Evolutionary conservation across 306 rosid species (phyloP).

Genomic region (Vigna reflexopilosa): DNA sequence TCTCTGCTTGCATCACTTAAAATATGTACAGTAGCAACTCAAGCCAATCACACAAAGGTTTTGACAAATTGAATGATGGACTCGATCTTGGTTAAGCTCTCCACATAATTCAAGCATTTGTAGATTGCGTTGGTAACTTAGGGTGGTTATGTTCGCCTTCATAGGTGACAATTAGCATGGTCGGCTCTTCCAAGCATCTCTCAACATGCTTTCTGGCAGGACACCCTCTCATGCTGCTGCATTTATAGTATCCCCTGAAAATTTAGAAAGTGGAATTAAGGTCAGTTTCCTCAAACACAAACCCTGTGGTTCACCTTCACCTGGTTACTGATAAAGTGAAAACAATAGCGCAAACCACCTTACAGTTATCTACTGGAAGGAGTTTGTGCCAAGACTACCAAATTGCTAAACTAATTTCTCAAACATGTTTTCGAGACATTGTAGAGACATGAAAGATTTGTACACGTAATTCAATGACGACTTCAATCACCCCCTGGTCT

Average conservation of each 20-base stretch:
- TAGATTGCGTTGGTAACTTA: slow-evolving; percentile 73
- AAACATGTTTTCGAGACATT: slow-evolving; percentile 31
- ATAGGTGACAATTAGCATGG: slow-evolving; percentile 94
- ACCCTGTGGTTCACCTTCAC: slow-evolving; percentile 25
- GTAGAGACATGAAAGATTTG: slow-evolving; percentile 18
- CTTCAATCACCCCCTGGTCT: not conserved
- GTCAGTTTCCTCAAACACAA: slow-evolving; percentile 38
- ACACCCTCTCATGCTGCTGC: slow-evolving; percentile 99
- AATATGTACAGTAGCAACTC: slow-evolving; percentile 77
- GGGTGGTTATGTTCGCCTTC: slow-evolving; percentile 99
- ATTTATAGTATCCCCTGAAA: slow-evolving; percentile 96
- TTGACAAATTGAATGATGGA: slow-evolving; percentile 40
- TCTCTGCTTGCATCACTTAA: slow-evolving; percentile 60
- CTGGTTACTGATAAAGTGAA: not conserved
- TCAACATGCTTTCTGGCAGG: slow-evolving; percentile 99
- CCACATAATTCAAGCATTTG: slow-evolving; percentile 67
- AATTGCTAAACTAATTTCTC: slow-evolving; percentile 19
- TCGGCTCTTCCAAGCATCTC: slow-evolving; percentile 93
- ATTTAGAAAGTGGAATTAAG: slow-evolving; percentile 13
- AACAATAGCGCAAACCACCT: slow-evolving; percentile 1
- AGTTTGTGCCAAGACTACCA: slow-evolving; percentile 24
- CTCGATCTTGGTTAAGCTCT: slow-evolving; percentile 50
- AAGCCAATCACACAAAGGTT: slow-evolving; percentile 51
- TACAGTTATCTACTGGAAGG: not conserved
- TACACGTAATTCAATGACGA: slow-evolving; percentile 6